Evolutionary conservation across 1,139 yeast genomes (phyloP).

Genomic region (Hanseniaspora sp.): DNA sequence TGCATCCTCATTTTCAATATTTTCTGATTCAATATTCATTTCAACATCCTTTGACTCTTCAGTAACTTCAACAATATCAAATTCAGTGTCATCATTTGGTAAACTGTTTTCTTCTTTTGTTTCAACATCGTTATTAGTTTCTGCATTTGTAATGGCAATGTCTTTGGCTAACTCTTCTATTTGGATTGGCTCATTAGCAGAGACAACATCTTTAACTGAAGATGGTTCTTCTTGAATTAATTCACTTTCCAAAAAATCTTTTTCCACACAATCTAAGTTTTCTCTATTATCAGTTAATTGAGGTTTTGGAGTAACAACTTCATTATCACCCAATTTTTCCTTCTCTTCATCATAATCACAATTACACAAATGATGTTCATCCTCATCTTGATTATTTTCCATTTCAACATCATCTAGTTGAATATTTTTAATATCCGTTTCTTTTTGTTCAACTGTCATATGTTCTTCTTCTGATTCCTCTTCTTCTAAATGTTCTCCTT

Average conservation of each 20-base stretch:
- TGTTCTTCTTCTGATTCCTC: not conserved
- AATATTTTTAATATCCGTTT: conserved; percentile 14
- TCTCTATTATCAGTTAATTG: not conserved
- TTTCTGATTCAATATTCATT: not conserved
- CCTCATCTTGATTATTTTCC: not conserved
- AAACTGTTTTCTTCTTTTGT: not conserved
- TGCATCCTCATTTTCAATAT: conserved; percentile 16
- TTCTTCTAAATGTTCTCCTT: too few relatives aligned
- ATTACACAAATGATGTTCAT: not conserved
- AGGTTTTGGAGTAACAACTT: not conserved
- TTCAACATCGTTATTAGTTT: not conserved
- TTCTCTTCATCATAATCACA: not conserved
- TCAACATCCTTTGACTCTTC: conserved; percentile 16
- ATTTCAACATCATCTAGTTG: conserved; percentile 16
- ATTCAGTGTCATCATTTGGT: not conserved
- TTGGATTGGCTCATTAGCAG: too few relatives aligned
- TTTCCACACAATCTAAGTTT: not conserved
- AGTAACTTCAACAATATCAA: not conserved
- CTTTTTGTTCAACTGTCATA: not conserved
- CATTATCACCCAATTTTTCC: conserved; percentile 11
- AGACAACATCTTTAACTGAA: too few relatives aligned
- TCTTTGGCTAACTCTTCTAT: too few relatives aligned
- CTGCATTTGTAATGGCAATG: not conserved
- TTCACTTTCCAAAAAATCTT: too few relatives aligned
- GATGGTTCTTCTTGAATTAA: too few relatives aligned